These are phyloP conservation scores for Solanum pennellii DNA, from an alignment of 257 asterid species.

Conservation along the genomic window DNA sequence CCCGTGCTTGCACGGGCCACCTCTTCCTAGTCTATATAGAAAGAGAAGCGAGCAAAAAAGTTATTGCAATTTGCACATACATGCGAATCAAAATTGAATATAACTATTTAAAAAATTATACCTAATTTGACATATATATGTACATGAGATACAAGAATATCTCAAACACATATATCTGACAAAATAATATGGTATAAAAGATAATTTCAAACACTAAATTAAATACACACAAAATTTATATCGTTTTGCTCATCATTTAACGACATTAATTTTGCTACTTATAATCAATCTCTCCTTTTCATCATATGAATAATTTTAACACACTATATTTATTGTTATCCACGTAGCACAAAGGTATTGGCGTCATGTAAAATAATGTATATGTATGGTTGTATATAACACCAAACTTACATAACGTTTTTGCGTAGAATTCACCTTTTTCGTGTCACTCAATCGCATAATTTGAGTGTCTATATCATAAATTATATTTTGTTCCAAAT, in stretches of 20 bases:
- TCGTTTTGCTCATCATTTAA: neutral
- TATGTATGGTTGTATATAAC: neutral
- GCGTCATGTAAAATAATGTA: neutral
- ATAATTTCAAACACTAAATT: neutral
- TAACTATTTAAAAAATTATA: too few species aligned
- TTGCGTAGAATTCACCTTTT: neutral
- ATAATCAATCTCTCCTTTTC: neutral
- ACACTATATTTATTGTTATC: neutral
- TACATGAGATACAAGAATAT: too few species aligned
- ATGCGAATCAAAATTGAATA: too few species aligned
- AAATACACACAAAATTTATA: neutral
- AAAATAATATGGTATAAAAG: neutral
- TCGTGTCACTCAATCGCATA: neutral
- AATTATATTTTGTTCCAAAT: neutral
- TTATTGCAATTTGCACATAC: too few species aligned
- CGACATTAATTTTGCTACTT: neutral
- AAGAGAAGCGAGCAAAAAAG: neutral
- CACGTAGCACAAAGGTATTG: neutral
- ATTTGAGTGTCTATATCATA: neutral
- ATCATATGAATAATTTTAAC: neutral
- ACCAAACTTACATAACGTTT: neutral
- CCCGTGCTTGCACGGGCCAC: too few species aligned
- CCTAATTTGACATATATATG: neutral
- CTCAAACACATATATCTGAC: too few species aligned
- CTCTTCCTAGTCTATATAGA: neutral